A percentile compares a stretch with the other conserved stretches of the same genome.
These are phyloP conservation scores for Mimosa bimucronata DNA, from an alignment of 306 rosid genomes.

Conservation along the genomic window DNA sequence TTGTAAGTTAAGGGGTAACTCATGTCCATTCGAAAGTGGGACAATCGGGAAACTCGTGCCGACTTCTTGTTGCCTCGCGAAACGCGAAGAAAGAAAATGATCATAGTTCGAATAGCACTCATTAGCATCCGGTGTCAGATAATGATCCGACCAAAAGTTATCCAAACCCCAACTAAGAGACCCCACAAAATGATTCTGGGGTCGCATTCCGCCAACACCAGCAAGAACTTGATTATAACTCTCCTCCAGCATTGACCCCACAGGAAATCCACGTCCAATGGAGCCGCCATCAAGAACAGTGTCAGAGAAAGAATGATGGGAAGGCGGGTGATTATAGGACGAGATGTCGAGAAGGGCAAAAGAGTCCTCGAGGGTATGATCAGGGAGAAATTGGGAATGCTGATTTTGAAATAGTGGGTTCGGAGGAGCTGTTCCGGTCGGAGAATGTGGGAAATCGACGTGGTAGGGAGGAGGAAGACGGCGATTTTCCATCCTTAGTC, in stretches of 20 bases:
- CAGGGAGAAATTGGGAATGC: neutral
- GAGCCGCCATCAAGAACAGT: neutral
- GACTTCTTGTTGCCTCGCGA: slow-evolving; percentile 13
- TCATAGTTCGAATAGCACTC: slow-evolving; percentile 2
- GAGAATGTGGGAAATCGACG: neutral
- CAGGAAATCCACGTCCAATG: neutral
- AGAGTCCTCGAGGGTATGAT: slow-evolving; percentile 49
- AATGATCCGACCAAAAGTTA: neutral
- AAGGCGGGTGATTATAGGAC: neutral
- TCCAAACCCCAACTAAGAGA: neutral
- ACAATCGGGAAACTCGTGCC: neutral
- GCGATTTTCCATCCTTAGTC: slow-evolving; percentile 15
- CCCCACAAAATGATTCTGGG: slow-evolving; percentile 9
- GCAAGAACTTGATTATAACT: neutral
- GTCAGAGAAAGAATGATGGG: neutral
- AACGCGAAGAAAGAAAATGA: slow-evolving; percentile 5
- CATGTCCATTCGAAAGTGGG: slow-evolving; percentile 25
- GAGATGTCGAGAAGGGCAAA: slow-evolving; percentile 46
- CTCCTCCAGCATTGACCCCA: neutral
- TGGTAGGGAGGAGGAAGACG: neutral
- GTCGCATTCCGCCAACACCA: neutral
- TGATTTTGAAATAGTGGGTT: neutral
- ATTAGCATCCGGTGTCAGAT: neutral
- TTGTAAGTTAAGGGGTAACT: neutral
- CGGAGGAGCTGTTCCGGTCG: neutral